Evolutionary conservation across 2,329 filamentous ascomycete species (phyloP).

Genomic region (Conoideocrella luteorostrata): DNA sequence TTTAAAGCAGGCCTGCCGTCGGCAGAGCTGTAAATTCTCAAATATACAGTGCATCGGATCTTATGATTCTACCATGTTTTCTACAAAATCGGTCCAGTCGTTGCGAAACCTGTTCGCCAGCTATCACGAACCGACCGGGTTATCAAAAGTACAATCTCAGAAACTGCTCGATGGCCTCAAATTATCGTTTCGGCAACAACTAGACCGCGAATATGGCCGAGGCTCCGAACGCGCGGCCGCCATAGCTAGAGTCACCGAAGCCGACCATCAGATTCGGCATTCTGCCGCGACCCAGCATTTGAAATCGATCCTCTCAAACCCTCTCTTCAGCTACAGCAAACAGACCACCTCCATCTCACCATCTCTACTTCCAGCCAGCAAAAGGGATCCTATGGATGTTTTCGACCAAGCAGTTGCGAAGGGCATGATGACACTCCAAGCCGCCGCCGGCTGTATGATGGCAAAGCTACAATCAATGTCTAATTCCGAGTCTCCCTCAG

Average conservation of each 20-base stretch:
- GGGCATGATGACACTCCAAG: constrained; percentile 48
- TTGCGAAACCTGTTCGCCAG: constrained; percentile 33
- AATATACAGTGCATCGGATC: too few relatives aligned
- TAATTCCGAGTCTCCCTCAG: constrained; percentile 14
- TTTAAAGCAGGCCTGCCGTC: constrained; percentile 8
- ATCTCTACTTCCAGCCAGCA: constrained; percentile 9
- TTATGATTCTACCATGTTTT: constrained; percentile 29
- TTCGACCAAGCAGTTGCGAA: constrained; percentile 50
- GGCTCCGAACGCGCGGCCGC: constrained; percentile 20
- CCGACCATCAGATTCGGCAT: constrained; percentile 24
- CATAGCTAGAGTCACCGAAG: constrained; percentile 14
- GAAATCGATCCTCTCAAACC: constrained; percentile 51
- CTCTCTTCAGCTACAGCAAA: constrained; percentile 40
- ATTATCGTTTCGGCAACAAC: constrained; percentile 49
- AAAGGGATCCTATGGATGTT: constrained; percentile 43
- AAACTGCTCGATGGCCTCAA: constrained; percentile 51
- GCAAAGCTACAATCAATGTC: constrained; percentile 38
- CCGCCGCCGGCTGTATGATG: constrained; percentile 48
- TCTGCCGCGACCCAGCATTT: constrained; percentile 40
- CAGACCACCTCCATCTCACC: constrained; percentile 15
- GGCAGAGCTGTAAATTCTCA: constrained; percentile 10
- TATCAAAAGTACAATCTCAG: constrained; percentile 44
- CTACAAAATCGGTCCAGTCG: constrained; percentile 30
- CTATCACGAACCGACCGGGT: constrained; percentile 45
- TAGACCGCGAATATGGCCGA: constrained; percentile 52